Percentiles rank a stretch among this genome's conserved stretches.
Conservation (phyloP, 345 rosid genomes). For the Camelina hispida region DNA sequence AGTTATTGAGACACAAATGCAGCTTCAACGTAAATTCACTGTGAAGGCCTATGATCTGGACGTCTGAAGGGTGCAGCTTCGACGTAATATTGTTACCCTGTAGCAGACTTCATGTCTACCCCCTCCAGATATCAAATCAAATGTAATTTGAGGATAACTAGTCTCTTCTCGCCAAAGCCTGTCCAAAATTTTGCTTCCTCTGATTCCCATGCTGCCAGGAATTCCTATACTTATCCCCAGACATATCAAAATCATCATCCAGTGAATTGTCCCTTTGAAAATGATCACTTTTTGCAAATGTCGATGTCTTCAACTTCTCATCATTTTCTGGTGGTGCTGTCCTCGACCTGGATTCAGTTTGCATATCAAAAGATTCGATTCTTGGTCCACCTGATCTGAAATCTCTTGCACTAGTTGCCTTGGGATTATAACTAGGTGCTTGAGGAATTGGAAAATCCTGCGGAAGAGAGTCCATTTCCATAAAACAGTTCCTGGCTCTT, state of each 20-base stretch:
- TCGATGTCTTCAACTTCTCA: constrained; percentile 49
- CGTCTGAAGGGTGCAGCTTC: background rate
- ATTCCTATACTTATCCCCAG: constrained; percentile 53
- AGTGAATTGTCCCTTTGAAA: constrained; percentile 51
- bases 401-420: constrained; percentile 53
- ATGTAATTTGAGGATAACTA: too few relatives aligned
- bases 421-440: constrained; percentile 50
- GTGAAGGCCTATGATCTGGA: background rate
- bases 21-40: background rate
- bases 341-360: constrained; percentile 57
- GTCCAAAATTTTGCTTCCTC: constrained; percentile 47
- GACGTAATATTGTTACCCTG: background rate
- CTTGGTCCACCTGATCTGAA: constrained; percentile 64
- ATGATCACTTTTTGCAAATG: constrained; percentile 54
- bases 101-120: too few relatives aligned
- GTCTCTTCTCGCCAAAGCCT: constrained; percentile 36
- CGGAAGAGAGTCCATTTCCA: constrained; percentile 82
- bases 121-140: too few relatives aligned
- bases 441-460: constrained; percentile 53
- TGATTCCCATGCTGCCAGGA: constrained; percentile 67
- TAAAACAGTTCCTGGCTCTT: constrained; percentile 74
- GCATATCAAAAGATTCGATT: constrained; percentile 55
- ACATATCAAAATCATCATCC: constrained; percentile 48
- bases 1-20: background rate
- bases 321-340: constrained; percentile 59